Percentiles rank a stretch among this genome's conserved stretches.
These are phyloP conservation scores for Podaxis rugospora DNA, from an alignment of 768 basidiomycete genomes.

Conservation along the genomic window DNA sequence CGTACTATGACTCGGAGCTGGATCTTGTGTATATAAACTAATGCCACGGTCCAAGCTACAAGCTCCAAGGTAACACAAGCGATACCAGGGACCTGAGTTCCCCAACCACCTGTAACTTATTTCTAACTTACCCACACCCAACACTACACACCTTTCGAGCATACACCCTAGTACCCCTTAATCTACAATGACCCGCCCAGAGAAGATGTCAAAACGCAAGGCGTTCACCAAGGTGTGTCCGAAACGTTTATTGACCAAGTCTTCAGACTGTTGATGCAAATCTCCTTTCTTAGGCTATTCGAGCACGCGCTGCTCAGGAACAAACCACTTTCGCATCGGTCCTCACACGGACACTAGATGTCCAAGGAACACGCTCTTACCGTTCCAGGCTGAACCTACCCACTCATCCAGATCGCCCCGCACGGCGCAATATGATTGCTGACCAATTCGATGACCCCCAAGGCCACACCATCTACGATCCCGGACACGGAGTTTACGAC, in stretches of 20 bases:
- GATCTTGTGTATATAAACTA: neutral
- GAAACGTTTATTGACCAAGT: neutral
- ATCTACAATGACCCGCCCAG: slow-evolving; percentile 8
- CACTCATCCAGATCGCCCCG: neutral
- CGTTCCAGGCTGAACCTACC: slow-evolving; percentile 6
- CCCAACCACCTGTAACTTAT: neutral
- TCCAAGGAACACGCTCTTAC: slow-evolving; percentile 1
- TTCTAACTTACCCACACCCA: neutral
- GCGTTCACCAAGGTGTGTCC: slow-evolving; percentile 8
- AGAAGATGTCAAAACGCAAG: slow-evolving; percentile 9
- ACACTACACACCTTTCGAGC: neutral
- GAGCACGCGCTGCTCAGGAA: slow-evolving; percentile 8
- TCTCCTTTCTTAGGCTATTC: neutral
- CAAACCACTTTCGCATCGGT: slow-evolving; percentile 7
- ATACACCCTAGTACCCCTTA: neutral
- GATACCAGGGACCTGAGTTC: neutral
- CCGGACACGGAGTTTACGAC: neutral
- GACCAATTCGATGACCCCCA: neutral
- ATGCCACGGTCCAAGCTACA: neutral
- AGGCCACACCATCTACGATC: neutral
- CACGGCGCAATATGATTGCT: neutral
- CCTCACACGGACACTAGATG: neutral
- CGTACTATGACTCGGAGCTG: neutral
- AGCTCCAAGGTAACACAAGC: neutral
- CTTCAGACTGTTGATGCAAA: neutral